phyloP scores from a whole-genome alignment of 495 filamentous ascomycete species.

The Margaritispora aquatica region DNA sequence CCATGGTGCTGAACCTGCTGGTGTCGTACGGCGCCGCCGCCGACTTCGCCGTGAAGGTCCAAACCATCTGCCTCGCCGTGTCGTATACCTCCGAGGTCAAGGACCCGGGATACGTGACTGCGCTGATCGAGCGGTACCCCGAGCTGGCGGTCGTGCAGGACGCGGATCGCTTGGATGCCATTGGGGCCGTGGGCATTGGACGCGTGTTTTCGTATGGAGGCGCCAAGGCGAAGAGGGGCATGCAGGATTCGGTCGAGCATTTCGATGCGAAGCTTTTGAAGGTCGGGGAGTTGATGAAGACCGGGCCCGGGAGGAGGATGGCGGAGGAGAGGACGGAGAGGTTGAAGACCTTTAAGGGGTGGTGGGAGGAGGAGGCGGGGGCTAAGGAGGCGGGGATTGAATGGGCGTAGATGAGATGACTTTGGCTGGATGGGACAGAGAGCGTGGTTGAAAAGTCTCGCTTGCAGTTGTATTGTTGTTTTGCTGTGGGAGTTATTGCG shows the following conservation, averaged over 20 bases:
- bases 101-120: constrained; percentile 40
- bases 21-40: not conserved
- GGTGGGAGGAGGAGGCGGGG: constrained; percentile 66
- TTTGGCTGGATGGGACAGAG: not conserved
- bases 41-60: constrained; percentile 38
- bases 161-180: constrained; percentile 82
- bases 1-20: not conserved
- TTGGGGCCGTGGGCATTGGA: constrained; percentile 49
- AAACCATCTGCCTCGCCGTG: constrained; percentile 64
- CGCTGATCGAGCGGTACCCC: constrained; percentile 45
- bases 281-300: constrained; percentile 80
- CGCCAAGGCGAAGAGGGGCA: constrained; percentile 33
- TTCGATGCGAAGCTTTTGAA: constrained; percentile 72
- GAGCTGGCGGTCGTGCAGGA: constrained; percentile 86
- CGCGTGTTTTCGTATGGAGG: constrained; percentile 45
- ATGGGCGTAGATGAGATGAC: not conserved
- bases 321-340: constrained; percentile 60
- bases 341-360: constrained; percentile 54
- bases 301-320: constrained; percentile 58
- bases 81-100: constrained; percentile 68
- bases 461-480: no score
- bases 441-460: not conserved
- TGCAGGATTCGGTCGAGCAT: constrained; percentile 63
- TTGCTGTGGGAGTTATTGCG: no score
- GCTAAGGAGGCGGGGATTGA: constrained; percentile 4